Conservation (phyloP, 129 eudicot genomes). For the Smallanthus sonchifolius region DNA sequence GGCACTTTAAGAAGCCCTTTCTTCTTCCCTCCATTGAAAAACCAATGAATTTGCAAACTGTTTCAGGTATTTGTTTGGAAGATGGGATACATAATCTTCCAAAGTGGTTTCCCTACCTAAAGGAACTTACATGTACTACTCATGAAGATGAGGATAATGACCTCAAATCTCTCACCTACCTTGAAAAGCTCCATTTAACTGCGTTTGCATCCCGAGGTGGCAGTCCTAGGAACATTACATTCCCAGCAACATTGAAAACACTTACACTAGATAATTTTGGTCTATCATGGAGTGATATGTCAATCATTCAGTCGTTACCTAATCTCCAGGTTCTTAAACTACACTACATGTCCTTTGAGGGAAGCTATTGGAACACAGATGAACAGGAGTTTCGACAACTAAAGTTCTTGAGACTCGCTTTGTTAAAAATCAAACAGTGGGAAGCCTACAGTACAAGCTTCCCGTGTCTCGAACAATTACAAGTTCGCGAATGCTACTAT, state of each 20-base stretch:
- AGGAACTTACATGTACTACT: background rate
- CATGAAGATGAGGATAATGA: background rate
- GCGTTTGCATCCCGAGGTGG: too few relatives aligned
- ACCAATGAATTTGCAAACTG: slow-evolving; percentile 5
- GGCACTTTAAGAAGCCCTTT: too few relatives aligned
- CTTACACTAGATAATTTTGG: slow-evolving; percentile 13
- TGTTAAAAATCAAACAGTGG: slow-evolving; percentile 14
- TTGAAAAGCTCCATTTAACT: background rate
- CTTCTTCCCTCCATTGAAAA: background rate
- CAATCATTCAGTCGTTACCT: slow-evolving; percentile 28
- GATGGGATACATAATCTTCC: background rate
- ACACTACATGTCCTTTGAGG: slow-evolving; percentile 25
- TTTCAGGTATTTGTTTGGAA: background rate
- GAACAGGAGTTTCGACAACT: slow-evolving; percentile 33
- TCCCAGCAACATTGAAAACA: slow-evolving; percentile 31
- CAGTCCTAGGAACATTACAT: background rate
- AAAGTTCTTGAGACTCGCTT: slow-evolving; percentile 18
- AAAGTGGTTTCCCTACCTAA: slow-evolving; percentile 4
- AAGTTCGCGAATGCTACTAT: slow-evolving; percentile 11
- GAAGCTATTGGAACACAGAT: slow-evolving; percentile 29
- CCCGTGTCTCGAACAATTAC: slow-evolving; percentile 20
- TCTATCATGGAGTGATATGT: slow-evolving; percentile 34
- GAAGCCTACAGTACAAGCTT: slow-evolving; percentile 9
- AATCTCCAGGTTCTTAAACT: slow-evolving; percentile 41
- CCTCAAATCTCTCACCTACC: background rate